phyloP scores from a whole-genome alignment of 2,329 filamentous ascomycete genomes.

The Microdochium trichocladiopsis region DNA sequence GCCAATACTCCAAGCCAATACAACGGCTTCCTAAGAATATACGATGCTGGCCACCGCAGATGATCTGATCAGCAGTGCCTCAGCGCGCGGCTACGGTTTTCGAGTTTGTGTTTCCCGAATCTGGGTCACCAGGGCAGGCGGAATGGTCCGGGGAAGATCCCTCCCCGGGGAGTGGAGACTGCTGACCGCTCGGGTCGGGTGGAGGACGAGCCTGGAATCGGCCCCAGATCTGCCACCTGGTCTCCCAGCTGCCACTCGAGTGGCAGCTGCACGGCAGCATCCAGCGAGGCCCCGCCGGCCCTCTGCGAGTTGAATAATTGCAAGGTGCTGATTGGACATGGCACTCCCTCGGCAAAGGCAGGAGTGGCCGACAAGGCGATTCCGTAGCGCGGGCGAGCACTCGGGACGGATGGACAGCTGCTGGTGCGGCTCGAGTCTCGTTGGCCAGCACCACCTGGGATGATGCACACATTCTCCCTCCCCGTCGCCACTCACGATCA shows the following conservation, averaged over 20 bases:
- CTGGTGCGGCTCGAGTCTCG: background rate
- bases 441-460: background rate
- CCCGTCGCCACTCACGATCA: background rate
- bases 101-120: too few relatives aligned
- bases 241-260: background rate
- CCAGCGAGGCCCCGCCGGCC: background rate
- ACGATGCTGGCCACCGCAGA: too few relatives aligned
- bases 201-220: too few relatives aligned
- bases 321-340: background rate
- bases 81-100: too few relatives aligned
- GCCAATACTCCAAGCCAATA: too few relatives aligned
- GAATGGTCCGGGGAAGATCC: background rate
- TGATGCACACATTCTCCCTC: conserved; percentile 1
- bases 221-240: background rate
- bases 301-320: background rate
- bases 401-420: background rate
- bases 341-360: background rate
- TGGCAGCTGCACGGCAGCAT: background rate
- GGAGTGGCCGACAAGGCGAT: background rate
- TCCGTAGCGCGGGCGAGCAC: background rate
- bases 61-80: too few relatives aligned
- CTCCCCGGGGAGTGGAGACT: background rate
- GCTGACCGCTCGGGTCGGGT: background rate
- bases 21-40: too few relatives aligned
- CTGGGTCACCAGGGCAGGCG: too few relatives aligned